Base-by-base conservation (phyloP, 768 basidiomycete genomes). In the Tylopilus balloui region DNA sequence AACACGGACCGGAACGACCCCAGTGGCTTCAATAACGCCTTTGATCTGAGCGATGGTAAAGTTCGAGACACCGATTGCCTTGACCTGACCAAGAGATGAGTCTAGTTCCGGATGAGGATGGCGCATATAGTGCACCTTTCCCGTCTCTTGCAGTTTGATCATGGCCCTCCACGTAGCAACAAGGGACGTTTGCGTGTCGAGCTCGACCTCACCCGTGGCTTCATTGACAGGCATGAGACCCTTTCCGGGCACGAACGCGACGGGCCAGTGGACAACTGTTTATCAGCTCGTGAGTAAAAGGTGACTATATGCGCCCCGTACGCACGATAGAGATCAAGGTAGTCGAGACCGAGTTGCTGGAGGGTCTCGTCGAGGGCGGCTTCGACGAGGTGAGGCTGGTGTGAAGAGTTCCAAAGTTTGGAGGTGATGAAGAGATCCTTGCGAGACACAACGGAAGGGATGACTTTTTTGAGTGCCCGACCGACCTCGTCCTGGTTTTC, bases 91-190 rank as follows among this genome's bases (percentile, higher is more conserved):
- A 25, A 36, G 24, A 50, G 47, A 23, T 51, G 37, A 48, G 39
- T 19, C 15, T 20, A 3, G 14, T 15, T 11, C 21, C 19, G 45
- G 15, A 28, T 4, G 34, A 10, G 6, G 3, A 17, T 1, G 1
- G 29, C 28, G 41, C 48, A 54, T 50, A 50, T n/a, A 56, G 45
- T 21, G 28, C 48, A 81, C 86, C 76, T 92, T 92, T 51, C 74
- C 73, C 0, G 80, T 78, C 62, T 83, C 79, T 13, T 75, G 79
- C 11, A 92, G 78, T 34, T 73, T 73, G 54, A 88, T 74, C 80
- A 92, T 76, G 13, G 86, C 87, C 58, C 80, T 84, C 88, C 89
- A 91, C 29, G 89, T 92, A 12, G 90, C 87, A 25, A 80, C 79
- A n/a, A 91, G 69, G 12, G 76, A 75, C 1, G 78, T 78, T 45